Base-by-base conservation (phyloP, 257 asterid species). In the Misopates orontium region DNA sequence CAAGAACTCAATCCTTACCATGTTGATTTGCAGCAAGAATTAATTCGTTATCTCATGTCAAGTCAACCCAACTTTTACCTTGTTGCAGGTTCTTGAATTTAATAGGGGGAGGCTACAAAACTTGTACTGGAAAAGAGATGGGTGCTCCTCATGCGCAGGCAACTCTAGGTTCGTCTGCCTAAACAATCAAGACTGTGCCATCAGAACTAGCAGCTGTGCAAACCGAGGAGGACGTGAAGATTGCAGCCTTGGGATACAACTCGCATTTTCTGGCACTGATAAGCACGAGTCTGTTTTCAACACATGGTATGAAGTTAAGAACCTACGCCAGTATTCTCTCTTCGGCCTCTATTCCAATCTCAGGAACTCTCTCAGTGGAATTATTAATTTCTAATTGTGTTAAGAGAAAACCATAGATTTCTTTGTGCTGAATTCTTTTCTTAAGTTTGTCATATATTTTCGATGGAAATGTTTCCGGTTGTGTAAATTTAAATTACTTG, bases 291-390 rank as follows among this genome's bases (percentile, higher is more conserved):
- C 87, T 0, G 98, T 94, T 39, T 83, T 94, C 79, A 94, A 94
- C 79, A 90, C 99, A 2, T 94, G 99, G 99, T 88, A 83, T 61
- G 98, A 94, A 80, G 96, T 90, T 66, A 57, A 80, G 79, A 94
- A 90, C 63, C 99, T 94, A 41, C 95, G 96, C 2, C 98, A 90
- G 80, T 94, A 94, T 72, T 94, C 99, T 19, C 96, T 88, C 11
- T 88, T 83, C 51, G 72, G 79, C 60, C 91, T 94, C 20, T 94
- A 94, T 17, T 84, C 96, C 20, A 82, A 82, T 84, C 95, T 94
- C 75, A 78, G 81, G 68, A 79, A 80, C 65, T 94, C 99, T 18
- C 83, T 94, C 70, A 85, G 74, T 22, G 66, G 66, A n/a, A 67
- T 77, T 36, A 36, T 36, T 3, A 36, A 36, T 56, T 80, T 83